Conservation (phyloP, 2,329 filamentous ascomycete genomes). For the Hypoxylon sp. region DNA sequence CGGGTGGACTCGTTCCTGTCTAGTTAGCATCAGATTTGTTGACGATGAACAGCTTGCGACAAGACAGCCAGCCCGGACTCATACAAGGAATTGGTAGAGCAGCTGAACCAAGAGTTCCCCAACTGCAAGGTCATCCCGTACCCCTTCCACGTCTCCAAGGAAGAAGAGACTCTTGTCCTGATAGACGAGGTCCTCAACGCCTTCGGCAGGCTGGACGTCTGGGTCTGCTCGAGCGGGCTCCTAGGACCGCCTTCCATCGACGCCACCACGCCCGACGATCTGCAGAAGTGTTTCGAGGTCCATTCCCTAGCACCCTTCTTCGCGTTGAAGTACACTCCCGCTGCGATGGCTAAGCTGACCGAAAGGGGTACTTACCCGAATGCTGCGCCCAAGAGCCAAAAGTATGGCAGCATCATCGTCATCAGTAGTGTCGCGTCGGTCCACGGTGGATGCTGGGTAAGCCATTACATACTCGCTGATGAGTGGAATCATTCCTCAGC, state of each 20-base stretch:
- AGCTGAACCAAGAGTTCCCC: constrained; percentile 54
- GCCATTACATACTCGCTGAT: not conserved
- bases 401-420: constrained; percentile 70
- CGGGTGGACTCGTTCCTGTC: too few relatives aligned
- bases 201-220: constrained; percentile 67
- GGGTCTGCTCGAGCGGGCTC: constrained; percentile 65
- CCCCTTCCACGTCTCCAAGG: constrained; percentile 64
- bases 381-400: constrained; percentile 65
- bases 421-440: constrained; percentile 64
- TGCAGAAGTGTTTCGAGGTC: constrained; percentile 66
- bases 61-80: constrained; percentile 49
- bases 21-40: constrained; percentile 5
- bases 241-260: constrained; percentile 65
- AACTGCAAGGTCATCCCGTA: constrained; percentile 69
- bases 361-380: constrained; percentile 64
- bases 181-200: constrained; percentile 70
- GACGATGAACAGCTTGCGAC: constrained; percentile 55
- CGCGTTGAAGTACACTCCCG: constrained; percentile 69
- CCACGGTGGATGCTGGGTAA: constrained; percentile 64
- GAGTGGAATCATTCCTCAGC: not conserved
- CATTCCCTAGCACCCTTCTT: constrained; percentile 70
- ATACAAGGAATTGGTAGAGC: constrained; percentile 51
- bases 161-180: constrained; percentile 66
- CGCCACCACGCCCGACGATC: constrained; percentile 62
- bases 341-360: constrained; percentile 68